Percentiles rank a stretch among this genome's conserved stretches.
Evolutionary conservation across 768 basidiomycete species (phyloP).

Genomic region (Tylopilus cervinicoccineus): DNA sequence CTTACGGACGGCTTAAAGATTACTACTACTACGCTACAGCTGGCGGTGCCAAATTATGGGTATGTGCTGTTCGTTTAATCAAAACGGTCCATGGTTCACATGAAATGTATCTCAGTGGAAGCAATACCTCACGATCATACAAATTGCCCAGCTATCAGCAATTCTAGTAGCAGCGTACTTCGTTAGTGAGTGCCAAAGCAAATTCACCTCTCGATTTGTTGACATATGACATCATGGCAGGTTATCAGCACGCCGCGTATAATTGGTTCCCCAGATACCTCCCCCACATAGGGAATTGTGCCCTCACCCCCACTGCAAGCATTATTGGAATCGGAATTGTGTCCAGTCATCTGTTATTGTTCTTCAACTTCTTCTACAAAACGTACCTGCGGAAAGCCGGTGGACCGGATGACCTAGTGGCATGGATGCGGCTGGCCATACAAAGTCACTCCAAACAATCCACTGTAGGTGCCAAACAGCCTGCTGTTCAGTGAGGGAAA

Average conservation of each 20-base stretch:
- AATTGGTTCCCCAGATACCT: slow-evolving; percentile 16
- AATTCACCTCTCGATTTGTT: not conserved
- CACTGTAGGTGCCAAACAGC: too few relatives aligned
- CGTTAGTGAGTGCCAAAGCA: slow-evolving; percentile 6
- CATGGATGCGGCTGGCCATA: too few relatives aligned
- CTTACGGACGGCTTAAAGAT: slow-evolving; percentile 45
- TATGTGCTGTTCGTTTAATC: not conserved
- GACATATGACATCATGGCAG: not conserved
- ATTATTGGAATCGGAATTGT: slow-evolving; percentile 9
- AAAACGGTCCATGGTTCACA: not conserved
- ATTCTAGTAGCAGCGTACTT: slow-evolving; percentile 11
- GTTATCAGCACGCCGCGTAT: slow-evolving; percentile 18
- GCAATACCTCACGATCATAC: slow-evolving; percentile 20
- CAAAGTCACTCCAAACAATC: too few relatives aligned
- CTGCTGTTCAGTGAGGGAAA: too few relatives aligned
- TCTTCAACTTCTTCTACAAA: too few relatives aligned
- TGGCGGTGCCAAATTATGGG: slow-evolving; percentile 38
- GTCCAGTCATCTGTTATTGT: slow-evolving; percentile 17
- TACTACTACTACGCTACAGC: slow-evolving; percentile 98
- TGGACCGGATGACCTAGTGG: too few relatives aligned
- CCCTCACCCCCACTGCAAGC: slow-evolving; percentile 12
- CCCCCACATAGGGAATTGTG: slow-evolving; percentile 16
- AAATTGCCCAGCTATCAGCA: slow-evolving; percentile 20
- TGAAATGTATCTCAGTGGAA: slow-evolving; percentile 16
- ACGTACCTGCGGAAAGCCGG: too few relatives aligned